These are phyloP conservation scores for Pigoraptor vietnamica DNA, from an alignment of 78 protist genomes.

Conservation along the genomic window DNA sequence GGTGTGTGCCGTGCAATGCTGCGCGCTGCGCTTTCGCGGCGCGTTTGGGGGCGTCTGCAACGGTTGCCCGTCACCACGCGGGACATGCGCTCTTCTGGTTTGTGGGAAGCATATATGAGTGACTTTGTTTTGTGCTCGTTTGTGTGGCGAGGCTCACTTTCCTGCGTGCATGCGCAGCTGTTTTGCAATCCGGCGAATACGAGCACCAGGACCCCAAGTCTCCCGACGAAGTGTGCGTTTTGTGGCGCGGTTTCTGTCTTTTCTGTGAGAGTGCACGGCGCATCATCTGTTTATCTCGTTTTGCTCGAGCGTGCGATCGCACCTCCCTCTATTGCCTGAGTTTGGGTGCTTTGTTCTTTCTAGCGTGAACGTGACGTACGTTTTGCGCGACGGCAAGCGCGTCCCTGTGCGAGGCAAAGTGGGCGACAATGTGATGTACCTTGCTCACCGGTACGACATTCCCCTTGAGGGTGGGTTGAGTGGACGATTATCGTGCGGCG, in stretches of 20 bases:
- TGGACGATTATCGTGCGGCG: not conserved
- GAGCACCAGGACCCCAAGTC: constrained; percentile 47
- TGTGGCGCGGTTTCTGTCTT: not conserved
- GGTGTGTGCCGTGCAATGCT: too few relatives aligned
- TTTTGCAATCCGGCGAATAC: constrained; percentile 23
- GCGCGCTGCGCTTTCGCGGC: too few relatives aligned
- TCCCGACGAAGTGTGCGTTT: constrained; percentile 29
- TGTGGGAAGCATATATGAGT: too few relatives aligned
- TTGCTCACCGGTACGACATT: constrained; percentile 72
- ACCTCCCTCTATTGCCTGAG: not conserved
- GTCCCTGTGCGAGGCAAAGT: constrained; percentile 20
- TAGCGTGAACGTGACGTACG: constrained; percentile 25
- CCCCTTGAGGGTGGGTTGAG: constrained; percentile 61
- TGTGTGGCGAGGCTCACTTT: too few relatives aligned
- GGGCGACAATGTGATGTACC: constrained; percentile 59
- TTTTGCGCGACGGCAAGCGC: constrained; percentile 8
- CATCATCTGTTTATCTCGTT: not conserved
- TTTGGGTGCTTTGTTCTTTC: not conserved
- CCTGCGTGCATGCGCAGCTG: too few relatives aligned
- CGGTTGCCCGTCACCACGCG: too few relatives aligned
- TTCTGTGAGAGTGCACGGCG: not conserved
- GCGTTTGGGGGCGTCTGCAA: too few relatives aligned
- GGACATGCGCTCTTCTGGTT: too few relatives aligned
- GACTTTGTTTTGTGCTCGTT: too few relatives aligned
- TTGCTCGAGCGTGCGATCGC: not conserved